These are phyloP conservation scores for Lodderomyces theae DNA, from an alignment of 1,139 yeast species.

Conservation along the genomic window DNA sequence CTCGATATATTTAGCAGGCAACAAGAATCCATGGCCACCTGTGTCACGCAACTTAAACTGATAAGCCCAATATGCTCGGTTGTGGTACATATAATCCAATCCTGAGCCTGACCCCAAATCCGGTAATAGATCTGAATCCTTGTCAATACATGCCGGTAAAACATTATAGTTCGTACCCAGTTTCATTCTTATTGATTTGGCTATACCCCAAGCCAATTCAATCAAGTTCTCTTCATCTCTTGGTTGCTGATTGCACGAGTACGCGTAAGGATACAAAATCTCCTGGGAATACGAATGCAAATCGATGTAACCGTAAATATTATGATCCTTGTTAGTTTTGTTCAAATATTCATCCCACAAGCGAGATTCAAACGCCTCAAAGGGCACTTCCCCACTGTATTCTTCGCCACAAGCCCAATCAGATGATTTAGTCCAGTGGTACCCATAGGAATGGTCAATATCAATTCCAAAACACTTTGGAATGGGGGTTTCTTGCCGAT, in stretches of 20 bases:
- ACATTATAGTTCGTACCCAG: conserved; percentile 67
- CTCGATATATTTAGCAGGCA: conserved; percentile 66
- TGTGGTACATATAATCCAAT: conserved; percentile 80
- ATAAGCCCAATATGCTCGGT: conserved; percentile 80
- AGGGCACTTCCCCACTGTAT: conserved; percentile 72
- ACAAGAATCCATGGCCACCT: conserved; percentile 78
- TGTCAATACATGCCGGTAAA: conserved; percentile 75
- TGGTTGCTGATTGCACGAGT: conserved; percentile 68
- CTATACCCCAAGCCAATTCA: conserved; percentile 77
- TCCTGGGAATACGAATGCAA: conserved; percentile 85
- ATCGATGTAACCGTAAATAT: conserved; percentile 73
- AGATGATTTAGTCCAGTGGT: conserved; percentile 63
- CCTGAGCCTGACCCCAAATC: conserved; percentile 80
- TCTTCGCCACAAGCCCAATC: conserved; percentile 81
- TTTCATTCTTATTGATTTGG: conserved; percentile 64
- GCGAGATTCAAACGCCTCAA: conserved; percentile 72
- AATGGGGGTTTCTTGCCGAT: conserved; percentile 70
- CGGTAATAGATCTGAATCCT: conserved; percentile 67
- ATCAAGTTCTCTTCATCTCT: conserved; percentile 77
- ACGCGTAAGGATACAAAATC: conserved; percentile 79
- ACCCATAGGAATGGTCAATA: conserved; percentile 80
- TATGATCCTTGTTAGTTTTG: conserved; percentile 55
- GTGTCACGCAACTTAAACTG: conserved; percentile 79
- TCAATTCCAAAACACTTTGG: conserved; percentile 79
- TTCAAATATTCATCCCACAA: conserved; percentile 66